Evolutionary conservation across 1,139 yeast species (phyloP), one percentile per base, ranked within the genome.

Genomic region (Meyerozyma guilliermondii): DNA sequence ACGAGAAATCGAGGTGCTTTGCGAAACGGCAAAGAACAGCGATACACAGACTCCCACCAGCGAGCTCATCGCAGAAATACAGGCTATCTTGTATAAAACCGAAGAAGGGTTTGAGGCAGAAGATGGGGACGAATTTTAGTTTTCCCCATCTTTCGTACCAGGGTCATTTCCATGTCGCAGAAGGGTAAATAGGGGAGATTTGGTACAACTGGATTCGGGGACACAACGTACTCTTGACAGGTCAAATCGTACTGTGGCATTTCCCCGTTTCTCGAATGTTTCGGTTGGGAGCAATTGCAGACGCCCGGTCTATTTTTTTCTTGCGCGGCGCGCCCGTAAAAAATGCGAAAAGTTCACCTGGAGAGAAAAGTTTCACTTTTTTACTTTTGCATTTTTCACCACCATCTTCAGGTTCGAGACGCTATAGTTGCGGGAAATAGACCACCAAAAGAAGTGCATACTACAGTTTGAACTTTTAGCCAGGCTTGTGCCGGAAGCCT

Each of bases 1-100:
- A 42, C 77, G 96, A 47, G 95, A 86, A 47, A 87, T 92, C 47
- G 98, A 92, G 62, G 80, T 88, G 28, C 65, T 91, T 41, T 78
- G 85, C 17, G 89, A 85, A 56, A 76, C 81, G 29, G 76, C 85
- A 13, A 76, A 75, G 43, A 86, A 80, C 42, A 40, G 50, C 39
- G 49, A 51, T 28, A 46, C 46, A 39, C 47, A 50, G 14, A 52
- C 68, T 40, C 58, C 63, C 18, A 58, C 68, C 10, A 47, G 56
- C 34, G 71, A 75, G 35, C 65, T 86, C 34, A 57, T 84, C 38
- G 68, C 72, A 37, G 83, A 83, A 53, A 73, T 89, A 31, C 92
- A 86, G 59, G 80, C 79, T 28, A 86, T 87, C 17, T 64, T 89
- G 50, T 89, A 88, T 56, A 78, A 85, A 7, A 85, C 95, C 0